Base-by-base conservation (phyloP, 345 rosid species). In the Excoecaria cochinchinensis region DNA sequence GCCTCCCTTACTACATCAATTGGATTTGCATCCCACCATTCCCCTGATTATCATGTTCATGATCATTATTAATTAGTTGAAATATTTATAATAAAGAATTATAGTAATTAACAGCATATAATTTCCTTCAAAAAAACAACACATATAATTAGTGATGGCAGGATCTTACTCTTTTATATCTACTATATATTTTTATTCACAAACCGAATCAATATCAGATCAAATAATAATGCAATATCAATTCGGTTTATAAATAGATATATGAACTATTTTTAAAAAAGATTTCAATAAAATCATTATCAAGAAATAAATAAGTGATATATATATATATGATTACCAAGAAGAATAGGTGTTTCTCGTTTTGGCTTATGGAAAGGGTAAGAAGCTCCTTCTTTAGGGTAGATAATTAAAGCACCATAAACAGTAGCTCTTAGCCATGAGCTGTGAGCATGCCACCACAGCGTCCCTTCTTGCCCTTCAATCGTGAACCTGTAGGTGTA, bases 401-500 rank as follows among this genome's bases (percentile, higher is more conserved):
- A 85, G 63, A 95, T 86, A 57, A 92, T 83, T 15, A 95, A 77
- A 71, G 92, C 99, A n/a, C 99, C 99, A 40, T 91, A 91, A 72
- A 95, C 97, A 0, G 98, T 92, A 61, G 98, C 98, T 82, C 99
- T 82, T 36, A 95, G 96, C 99, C 99, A 95, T 0, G 98, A 90
- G 81, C 99, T 95, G 24, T 95, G 99, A 60, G 98, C 98, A 70
- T 95, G 99, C 99, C 99, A 95, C 99, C 99, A 95, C 15, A 95
- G 52, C 1, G 99, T 95, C n/a, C 99, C 99, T 78, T 85, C 93
- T 81, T 95, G 97, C 1, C 94, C 97, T 80, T 90, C 83, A 75
- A 95, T 82, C 1, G 94, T 95, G 52, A 92, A 95, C 79, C 94
- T 87, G 81, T 95, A 92, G 0, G 92, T 90, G 85, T 87, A 95